Percentiles rank a stretch among this genome's conserved stretches.
Conservation (phyloP, 352 stramenopile species). For the Nothophytophthora sp. region DNA sequence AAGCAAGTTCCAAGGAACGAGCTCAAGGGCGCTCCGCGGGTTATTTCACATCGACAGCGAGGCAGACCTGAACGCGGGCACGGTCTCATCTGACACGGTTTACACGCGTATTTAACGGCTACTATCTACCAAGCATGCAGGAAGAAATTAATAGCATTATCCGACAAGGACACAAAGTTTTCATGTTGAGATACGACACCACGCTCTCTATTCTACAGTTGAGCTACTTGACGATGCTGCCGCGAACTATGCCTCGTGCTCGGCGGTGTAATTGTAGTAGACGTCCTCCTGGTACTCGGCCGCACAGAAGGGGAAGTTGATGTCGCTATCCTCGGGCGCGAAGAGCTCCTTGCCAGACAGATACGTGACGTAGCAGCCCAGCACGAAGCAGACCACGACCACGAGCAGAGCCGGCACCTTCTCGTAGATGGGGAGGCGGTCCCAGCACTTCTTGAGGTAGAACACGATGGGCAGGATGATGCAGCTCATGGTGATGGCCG, state of each 20-base stretch:
- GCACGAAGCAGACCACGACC: slow-evolving; percentile 19
- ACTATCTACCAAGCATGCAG: no score
- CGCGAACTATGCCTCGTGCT: slow-evolving; percentile 5
- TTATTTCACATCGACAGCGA: slow-evolving; percentile 29
- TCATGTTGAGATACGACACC: no score
- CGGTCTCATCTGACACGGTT: background rate
- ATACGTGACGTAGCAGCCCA: slow-evolving; percentile 34
- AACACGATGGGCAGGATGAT: slow-evolving; percentile 29
- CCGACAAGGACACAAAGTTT: no score
- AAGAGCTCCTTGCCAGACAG: slow-evolving; percentile 25
- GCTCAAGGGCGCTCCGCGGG: slow-evolving; percentile 19
- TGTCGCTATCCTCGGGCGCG: slow-evolving; percentile 10
- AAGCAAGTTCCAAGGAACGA: slow-evolving; percentile 35
- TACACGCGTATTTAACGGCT: slow-evolving; percentile 18
- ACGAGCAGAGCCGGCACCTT: slow-evolving; percentile 22
- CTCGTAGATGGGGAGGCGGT: slow-evolving; percentile 28
- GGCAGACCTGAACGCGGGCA: background rate
- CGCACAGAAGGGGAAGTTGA: slow-evolving; percentile 30
- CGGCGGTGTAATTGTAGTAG: slow-evolving; percentile 26
- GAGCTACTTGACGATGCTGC: background rate
- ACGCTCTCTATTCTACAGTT: no score
- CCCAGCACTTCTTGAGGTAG: slow-evolving; percentile 27
- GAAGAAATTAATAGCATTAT: no score
- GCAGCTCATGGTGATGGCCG: slow-evolving; percentile 20
- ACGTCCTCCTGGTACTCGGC: slow-evolving; percentile 25